Evolutionary conservation across 2,329 filamentous ascomycete species (phyloP).

Genomic region (Phyllosticta capitalensis): DNA sequence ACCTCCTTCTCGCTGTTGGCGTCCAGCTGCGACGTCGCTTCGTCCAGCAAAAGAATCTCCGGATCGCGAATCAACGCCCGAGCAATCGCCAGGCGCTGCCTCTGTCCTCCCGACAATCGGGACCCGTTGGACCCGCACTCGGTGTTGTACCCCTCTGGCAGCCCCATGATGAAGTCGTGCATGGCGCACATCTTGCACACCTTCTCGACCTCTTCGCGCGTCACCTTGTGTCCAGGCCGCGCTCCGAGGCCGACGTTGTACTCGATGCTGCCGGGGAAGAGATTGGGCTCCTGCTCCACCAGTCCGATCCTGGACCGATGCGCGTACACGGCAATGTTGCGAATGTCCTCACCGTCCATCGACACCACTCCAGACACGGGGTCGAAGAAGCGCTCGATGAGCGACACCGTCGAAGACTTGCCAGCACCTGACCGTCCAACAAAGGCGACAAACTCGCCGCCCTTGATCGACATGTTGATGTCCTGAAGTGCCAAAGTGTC

Average conservation of each 20-base stretch:
- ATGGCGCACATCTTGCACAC: constrained; percentile 35
- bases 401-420: constrained; percentile 36
- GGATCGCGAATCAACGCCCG: constrained; percentile 38
- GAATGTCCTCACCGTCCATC: constrained; percentile 35
- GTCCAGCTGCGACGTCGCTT: constrained; percentile 39
- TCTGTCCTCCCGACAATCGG: constrained; percentile 37
- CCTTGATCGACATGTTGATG: constrained; percentile 30
- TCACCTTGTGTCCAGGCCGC: constrained; percentile 18
- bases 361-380: constrained; percentile 29
- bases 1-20: constrained; percentile 36
- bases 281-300: constrained; percentile 37
- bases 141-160: constrained; percentile 39
- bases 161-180: constrained; percentile 38
- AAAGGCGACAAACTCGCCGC: constrained; percentile 30
- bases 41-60: constrained; percentile 37
- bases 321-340: constrained; percentile 24
- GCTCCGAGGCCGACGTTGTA: constrained; percentile 37
- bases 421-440: constrained; percentile 38
- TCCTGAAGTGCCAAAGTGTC: constrained; percentile 25
- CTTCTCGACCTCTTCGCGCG: constrained; percentile 20
- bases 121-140: constrained; percentile 35
- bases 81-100: constrained; percentile 38
- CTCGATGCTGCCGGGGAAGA: constrained; percentile 35
- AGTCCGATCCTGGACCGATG: constrained; percentile 33
- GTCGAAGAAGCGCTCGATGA: constrained; percentile 40